These are phyloP conservation scores for Prosopis cineraria DNA, from an alignment of 306 rosid genomes.

Conservation along the genomic window DNA sequence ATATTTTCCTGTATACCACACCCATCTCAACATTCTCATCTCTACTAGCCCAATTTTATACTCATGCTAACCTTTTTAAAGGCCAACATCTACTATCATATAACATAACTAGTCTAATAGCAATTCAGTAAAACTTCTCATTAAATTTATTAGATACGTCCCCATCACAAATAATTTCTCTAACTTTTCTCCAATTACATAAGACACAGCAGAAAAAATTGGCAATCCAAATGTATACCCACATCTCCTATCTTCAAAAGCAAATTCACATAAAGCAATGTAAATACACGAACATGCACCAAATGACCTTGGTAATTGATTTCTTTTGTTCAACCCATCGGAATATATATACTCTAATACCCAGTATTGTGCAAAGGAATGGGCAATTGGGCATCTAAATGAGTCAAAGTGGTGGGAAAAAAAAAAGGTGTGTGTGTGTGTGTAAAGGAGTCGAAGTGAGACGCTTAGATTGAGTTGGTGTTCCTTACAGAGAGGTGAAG, in stretches of 20 bases:
- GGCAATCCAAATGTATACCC: not conserved
- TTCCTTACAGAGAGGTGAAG: conserved; percentile 51
- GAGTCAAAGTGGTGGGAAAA: not conserved
- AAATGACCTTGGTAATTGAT: not conserved
- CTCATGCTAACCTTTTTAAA: too few species aligned
- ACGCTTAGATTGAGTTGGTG: not conserved
- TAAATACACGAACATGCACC: not conserved
- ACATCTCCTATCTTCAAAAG: not conserved
- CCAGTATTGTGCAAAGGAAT: not conserved
- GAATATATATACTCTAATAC: not conserved
- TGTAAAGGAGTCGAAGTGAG: not conserved
- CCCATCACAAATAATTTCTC: too few species aligned
- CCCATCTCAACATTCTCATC: too few species aligned
- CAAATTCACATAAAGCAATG: not conserved
- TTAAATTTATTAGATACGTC: too few species aligned
- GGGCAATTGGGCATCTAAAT: too few species aligned
- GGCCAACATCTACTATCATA: too few species aligned
- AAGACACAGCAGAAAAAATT: conserved; percentile 1
- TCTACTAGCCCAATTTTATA: too few species aligned
- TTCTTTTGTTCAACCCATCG: not conserved
- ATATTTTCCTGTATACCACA: too few species aligned
- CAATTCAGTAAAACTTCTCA: too few species aligned
- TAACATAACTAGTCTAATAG: too few species aligned
- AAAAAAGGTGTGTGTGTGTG: too few species aligned
- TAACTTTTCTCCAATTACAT: too few species aligned